A percentile compares a stretch with the other conserved stretches of the same genome.
Conservation (phyloP, 441 rosid species). For the Biscutella laevigata region DNA sequence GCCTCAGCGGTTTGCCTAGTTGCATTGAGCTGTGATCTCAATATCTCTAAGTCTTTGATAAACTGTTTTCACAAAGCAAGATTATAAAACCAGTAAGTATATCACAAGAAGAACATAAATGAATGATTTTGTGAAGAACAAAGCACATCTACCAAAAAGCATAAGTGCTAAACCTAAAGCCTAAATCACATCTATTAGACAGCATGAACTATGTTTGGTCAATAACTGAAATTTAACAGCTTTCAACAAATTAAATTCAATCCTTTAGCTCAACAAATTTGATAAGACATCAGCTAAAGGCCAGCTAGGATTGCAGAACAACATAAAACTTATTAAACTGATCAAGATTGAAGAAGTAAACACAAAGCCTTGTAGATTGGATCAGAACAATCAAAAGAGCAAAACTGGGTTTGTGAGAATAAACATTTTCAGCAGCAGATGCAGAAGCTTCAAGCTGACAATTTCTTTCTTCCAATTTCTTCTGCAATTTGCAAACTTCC, state of each 20-base stretch:
- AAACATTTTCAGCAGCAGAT: conserved; percentile 55
- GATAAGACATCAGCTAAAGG: too few relatives aligned
- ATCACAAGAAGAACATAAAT: neutral
- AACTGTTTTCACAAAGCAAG: conserved; percentile 34
- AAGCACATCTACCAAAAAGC: neutral
- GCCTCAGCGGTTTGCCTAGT: conserved; percentile 61
- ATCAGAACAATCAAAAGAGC: neutral
- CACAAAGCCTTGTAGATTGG: neutral
- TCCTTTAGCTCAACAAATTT: too few relatives aligned
- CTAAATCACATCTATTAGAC: too few relatives aligned
- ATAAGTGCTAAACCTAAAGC: neutral
- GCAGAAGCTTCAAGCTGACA: conserved; percentile 59
- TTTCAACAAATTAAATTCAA: too few relatives aligned
- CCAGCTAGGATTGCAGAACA: neutral
- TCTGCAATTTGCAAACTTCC: conserved; percentile 48
- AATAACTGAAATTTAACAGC: too few relatives aligned
- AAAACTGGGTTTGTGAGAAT: neutral
- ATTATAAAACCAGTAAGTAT: neutral
- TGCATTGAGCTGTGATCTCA: conserved; percentile 45
- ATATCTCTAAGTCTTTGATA: conserved; percentile 51
- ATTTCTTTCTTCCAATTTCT: conserved; percentile 53
- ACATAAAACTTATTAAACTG: neutral
- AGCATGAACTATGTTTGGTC: too few relatives aligned
- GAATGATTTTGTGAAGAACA: neutral
- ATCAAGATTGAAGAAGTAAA: neutral